phyloP scores from a whole-genome alignment of 805 yeast genomes.

The Hanseniaspora lachancei region DNA sequence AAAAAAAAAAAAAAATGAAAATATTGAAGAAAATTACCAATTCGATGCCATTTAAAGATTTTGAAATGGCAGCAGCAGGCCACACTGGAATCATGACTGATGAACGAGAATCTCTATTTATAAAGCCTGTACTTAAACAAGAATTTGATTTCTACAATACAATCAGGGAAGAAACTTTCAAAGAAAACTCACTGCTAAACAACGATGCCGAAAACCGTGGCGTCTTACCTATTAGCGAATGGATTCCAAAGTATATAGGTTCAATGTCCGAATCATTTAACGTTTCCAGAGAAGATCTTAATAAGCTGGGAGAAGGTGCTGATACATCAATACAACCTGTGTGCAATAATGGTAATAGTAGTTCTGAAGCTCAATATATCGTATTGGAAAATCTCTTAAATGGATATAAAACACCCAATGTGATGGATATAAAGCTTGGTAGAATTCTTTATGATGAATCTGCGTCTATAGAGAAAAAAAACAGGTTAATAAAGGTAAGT shows the following conservation, averaged over 20 bases:
- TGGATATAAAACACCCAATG: conserved; percentile 52
- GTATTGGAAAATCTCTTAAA: conserved; percentile 60
- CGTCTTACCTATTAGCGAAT: conserved; percentile 19
- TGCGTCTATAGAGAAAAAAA: conserved; percentile 46
- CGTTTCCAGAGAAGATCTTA: not conserved
- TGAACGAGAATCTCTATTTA: conserved; percentile 51
- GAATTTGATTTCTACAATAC: conserved; percentile 66
- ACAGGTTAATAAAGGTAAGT: conserved; percentile 52
- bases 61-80: conserved; percentile 74
- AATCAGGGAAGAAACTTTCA: conserved; percentile 17
- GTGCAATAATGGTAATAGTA: not conserved
- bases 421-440: conserved; percentile 79
- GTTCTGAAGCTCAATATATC: conserved; percentile 30
- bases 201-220: conserved; percentile 10
- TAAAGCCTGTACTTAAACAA: conserved; percentile 50
- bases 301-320: not conserved
- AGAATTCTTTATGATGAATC: conserved; percentile 49
- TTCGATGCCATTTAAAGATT: conserved; percentile 4
- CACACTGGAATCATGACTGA: conserved; percentile 67
- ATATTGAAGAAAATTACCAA: no score
- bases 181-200: conserved; percentile 11
- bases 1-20: no score
- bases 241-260: conserved; percentile 25
- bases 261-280: conserved; percentile 8
- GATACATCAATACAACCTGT: not conserved